Conservation (phyloP, 805 yeast species). For the Torulaspora franciscae region DNA sequence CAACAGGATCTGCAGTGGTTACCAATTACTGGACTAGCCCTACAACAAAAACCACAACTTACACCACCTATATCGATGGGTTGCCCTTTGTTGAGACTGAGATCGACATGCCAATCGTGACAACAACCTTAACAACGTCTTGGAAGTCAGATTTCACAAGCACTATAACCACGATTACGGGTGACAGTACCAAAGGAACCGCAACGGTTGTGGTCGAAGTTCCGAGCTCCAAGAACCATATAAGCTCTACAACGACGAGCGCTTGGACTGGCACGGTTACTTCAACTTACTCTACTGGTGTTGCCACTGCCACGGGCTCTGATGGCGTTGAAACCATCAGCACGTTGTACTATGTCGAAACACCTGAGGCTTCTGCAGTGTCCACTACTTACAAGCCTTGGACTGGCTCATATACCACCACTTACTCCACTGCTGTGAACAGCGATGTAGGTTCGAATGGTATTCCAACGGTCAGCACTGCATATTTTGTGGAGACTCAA, state of each 20-base stretch:
- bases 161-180: slow-evolving; percentile 8
- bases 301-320: slow-evolving; percentile 6
- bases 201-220: slow-evolving; percentile 14
- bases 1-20: slow-evolving; percentile 5
- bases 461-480: slow-evolving; percentile 5
- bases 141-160: slow-evolving; percentile 7
- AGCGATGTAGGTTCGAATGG: slow-evolving; percentile 10
- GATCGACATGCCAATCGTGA: slow-evolving; percentile 8
- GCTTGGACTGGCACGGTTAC: slow-evolving; percentile 19
- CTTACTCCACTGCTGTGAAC: slow-evolving; percentile 12
- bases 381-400: slow-evolving; percentile 15
- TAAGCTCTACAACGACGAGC: slow-evolving; percentile 11
- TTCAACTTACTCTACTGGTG: slow-evolving; percentile 14
- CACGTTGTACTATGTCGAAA: slow-evolving; percentile 10
- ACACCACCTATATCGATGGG: slow-evolving; percentile 8
- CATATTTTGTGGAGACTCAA: slow-evolving; percentile 10
- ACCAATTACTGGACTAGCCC: slow-evolving; percentile 11
- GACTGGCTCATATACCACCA: slow-evolving; percentile 14
- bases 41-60: slow-evolving; percentile 3
- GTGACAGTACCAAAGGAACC: slow-evolving; percentile 8
- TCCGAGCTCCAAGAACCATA: slow-evolving; percentile 9
- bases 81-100: slow-evolving; percentile 8
- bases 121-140: slow-evolving; percentile 6
- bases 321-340: slow-evolving; percentile 12
- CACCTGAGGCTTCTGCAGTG: slow-evolving; percentile 10